These are phyloP conservation scores for Debaryomyces psychrophilus DNA, from an alignment of 1,139 yeast genomes.

Conservation along the genomic window DNA sequence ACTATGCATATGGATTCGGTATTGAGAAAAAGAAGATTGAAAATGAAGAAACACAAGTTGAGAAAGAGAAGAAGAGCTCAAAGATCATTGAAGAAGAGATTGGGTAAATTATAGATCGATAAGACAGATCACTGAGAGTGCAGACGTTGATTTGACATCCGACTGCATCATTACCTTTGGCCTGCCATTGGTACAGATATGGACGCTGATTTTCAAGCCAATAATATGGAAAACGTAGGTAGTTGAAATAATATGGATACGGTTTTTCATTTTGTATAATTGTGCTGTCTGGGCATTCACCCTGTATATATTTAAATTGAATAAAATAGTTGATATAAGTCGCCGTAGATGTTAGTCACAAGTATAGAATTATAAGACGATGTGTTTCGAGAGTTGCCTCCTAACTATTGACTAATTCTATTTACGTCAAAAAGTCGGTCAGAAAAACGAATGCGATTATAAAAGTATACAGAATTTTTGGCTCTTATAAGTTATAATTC, in stretches of 20 bases:
- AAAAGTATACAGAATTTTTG: neutral
- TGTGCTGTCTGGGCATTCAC: constrained; percentile 1
- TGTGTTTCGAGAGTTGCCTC: neutral
- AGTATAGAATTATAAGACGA: neutral
- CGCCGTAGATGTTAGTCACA: neutral
- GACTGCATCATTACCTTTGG: constrained; percentile 10
- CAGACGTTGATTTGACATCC: neutral
- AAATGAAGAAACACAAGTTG: constrained; percentile 74
- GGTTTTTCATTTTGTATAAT: neutral
- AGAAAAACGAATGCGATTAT: neutral
- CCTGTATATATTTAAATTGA: constrained; percentile 7
- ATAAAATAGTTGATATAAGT: neutral
- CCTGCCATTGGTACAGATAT: neutral
- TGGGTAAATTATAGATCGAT: constrained; percentile 43
- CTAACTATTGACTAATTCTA: neutral
- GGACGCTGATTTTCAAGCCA: neutral
- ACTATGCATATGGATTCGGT: constrained; percentile 58
- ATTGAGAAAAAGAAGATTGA: constrained; percentile 66
- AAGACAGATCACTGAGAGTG: neutral
- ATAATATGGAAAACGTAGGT: neutral
- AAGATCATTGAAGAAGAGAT: constrained; percentile 59
- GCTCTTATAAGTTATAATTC: neutral
- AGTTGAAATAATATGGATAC: neutral
- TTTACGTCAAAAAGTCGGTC: neutral
- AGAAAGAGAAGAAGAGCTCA: constrained; percentile 73